Evolutionary conservation across 1,284 basidiomycete species (phyloP).

Genomic region (Ceratobasidium sp.): DNA sequence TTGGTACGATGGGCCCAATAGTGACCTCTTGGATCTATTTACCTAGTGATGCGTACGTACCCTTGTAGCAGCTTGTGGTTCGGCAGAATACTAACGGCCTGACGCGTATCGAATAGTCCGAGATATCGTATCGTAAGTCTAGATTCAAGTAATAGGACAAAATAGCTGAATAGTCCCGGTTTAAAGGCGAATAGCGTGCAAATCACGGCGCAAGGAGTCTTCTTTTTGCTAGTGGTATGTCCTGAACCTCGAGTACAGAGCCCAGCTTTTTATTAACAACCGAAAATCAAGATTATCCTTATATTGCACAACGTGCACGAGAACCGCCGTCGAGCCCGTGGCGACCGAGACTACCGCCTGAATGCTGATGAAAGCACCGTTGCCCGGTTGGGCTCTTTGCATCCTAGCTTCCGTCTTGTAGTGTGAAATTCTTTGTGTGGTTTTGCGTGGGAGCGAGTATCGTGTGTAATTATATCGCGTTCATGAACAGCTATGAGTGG

Average conservation of each 20-base stretch:
- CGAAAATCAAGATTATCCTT: slow-evolving; percentile 32
- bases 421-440: too few relatives aligned
- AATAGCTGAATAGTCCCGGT: too few relatives aligned
- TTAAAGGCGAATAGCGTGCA: slow-evolving; percentile 43
- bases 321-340: slow-evolving; percentile 41
- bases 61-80: background rate
- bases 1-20: slow-evolving; percentile 43
- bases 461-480: slow-evolving; percentile 16
- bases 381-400: slow-evolving; percentile 40
- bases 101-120: slow-evolving; percentile 5
- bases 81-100: background rate
- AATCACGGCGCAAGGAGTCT: slow-evolving; percentile 36
- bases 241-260: background rate
- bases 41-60: slow-evolving; percentile 42
- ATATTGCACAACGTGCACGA: slow-evolving; percentile 42
- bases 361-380: slow-evolving; percentile 41
- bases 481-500: too few relatives aligned
- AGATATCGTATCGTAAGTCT: slow-evolving; percentile 39
- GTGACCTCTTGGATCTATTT: slow-evolving; percentile 43
- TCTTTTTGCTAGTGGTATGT: slow-evolving; percentile 41
- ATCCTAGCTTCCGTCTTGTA: slow-evolving; percentile 42
- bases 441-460: too few relatives aligned
- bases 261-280: background rate
- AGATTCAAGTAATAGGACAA: too few relatives aligned
- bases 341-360: slow-evolving; percentile 42